These are phyloP conservation scores for Paratinospora sagittata DNA, from an alignment of 164 flowering plant species.

Conservation along the genomic window DNA sequence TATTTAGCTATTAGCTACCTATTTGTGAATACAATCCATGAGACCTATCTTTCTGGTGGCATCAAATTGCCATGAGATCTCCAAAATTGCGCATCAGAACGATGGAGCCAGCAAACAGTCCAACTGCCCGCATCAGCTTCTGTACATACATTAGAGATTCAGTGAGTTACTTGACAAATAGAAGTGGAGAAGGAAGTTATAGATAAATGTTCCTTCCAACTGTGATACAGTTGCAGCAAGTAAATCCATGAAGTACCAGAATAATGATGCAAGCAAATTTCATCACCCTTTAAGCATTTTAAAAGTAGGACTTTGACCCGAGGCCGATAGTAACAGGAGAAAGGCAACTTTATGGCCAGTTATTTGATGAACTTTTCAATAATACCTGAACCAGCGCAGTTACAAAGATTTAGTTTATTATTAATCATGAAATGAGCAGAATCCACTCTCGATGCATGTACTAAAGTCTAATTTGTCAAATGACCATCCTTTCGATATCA, in stretches of 20 bases:
- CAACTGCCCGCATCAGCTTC: conserved; percentile 52
- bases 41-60: neutral
- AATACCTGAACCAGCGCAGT: no score
- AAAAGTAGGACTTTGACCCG: neutral
- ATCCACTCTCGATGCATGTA: no score
- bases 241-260: neutral
- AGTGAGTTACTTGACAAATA: neutral
- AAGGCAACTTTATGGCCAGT: no score
- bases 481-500: no score
- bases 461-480: no score
- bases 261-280: neutral
- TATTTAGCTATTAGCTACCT: no score
- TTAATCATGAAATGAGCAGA: no score
- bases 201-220: neutral
- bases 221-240: neutral
- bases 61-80: conserved; percentile 54
- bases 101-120: conserved; percentile 54
- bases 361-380: no score
- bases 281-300: neutral
- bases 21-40: no score
- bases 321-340: neutral
- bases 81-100: conserved; percentile 63
- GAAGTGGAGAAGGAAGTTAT: neutral
- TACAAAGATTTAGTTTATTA: no score
- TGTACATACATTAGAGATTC: conserved; percentile 18